Percentiles rank a stretch among this genome's conserved stretches.
These are phyloP conservation scores for Syzygium malaccense DNA, from an alignment of 441 rosid species.

Conservation along the genomic window DNA sequence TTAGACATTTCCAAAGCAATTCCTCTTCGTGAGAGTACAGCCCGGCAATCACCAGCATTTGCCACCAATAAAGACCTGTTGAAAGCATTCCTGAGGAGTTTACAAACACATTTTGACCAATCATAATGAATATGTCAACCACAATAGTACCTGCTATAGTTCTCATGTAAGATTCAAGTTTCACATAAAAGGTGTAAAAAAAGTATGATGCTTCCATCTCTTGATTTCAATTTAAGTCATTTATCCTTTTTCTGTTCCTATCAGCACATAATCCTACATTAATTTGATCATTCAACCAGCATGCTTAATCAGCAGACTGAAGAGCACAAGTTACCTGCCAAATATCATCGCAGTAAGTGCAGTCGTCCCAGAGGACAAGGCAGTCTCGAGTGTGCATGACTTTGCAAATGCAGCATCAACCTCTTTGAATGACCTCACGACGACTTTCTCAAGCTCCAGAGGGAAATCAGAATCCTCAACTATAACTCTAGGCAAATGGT, in stretches of 20 bases:
- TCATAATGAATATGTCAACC: background rate
- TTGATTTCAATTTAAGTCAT: background rate
- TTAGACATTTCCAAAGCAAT: slow-evolving; percentile 46
- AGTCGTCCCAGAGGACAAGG: slow-evolving; percentile 56
- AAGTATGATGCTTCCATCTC: background rate
- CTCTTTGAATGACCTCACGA: slow-evolving; percentile 50
- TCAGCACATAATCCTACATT: background rate
- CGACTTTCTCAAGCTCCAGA: slow-evolving; percentile 48
- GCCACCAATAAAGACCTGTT: slow-evolving; percentile 66
- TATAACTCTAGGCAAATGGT: slow-evolving; percentile 59
- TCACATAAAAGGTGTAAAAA: background rate
- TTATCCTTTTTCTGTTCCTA: background rate
- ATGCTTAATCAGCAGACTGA: background rate
- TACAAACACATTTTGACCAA: background rate
- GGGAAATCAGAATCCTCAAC: slow-evolving; percentile 69
- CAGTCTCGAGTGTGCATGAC: slow-evolving; percentile 29
- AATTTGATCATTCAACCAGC: background rate
- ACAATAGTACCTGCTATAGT: background rate
- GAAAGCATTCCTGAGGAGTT: background rate
- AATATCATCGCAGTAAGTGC: slow-evolving; percentile 69
- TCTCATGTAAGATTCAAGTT: background rate
- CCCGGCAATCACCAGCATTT: slow-evolving; percentile 76
- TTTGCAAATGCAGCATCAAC: slow-evolving; percentile 54
- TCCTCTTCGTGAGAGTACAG: slow-evolving; percentile 53
- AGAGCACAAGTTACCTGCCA: slow-evolving; percentile 43